Percentiles rank a stretch among this genome's conserved stretches.
phyloP scores from a whole-genome alignment of 805 yeast genomes.

The Cyberlindnera euphorbiiphila region DNA sequence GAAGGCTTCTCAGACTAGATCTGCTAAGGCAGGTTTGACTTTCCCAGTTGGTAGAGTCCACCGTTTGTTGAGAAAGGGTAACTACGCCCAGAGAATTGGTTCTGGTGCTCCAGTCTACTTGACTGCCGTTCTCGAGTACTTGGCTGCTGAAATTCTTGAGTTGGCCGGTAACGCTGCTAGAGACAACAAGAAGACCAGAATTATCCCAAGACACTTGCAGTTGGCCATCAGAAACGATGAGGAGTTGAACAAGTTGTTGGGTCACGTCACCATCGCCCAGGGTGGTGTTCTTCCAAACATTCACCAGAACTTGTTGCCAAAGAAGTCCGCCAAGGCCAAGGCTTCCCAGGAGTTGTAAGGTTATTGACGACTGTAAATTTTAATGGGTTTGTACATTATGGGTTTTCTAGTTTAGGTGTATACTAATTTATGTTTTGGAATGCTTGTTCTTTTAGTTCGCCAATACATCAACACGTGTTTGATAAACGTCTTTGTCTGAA shows the following conservation, averaged over 20 bases:
- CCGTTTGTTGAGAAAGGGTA: slow-evolving; percentile 93
- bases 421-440: slow-evolving; percentile 24
- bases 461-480: too few relatives aligned
- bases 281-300: slow-evolving; percentile 99
- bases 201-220: slow-evolving; percentile 97
- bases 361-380: slow-evolving; percentile 14
- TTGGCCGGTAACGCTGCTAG: slow-evolving; percentile 99
- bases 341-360: slow-evolving; percentile 61
- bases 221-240: slow-evolving; percentile 99
- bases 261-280: slow-evolving; percentile 95
- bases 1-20: slow-evolving; percentile 96
- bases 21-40: slow-evolving; percentile 96
- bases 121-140: slow-evolving; percentile 94
- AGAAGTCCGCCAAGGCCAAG: slow-evolving; percentile 57
- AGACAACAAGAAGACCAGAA: slow-evolving; percentile 98
- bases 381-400: slow-evolving; percentile 24
- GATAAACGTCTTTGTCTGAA: too few relatives aligned
- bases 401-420: slow-evolving; percentile 26
- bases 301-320: slow-evolving; percentile 89
- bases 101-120: slow-evolving; percentile 99
- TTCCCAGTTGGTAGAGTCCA: slow-evolving; percentile 99
- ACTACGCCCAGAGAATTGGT: slow-evolving; percentile 98
- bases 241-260: slow-evolving; percentile 90
- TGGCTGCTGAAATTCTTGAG: slow-evolving; percentile 97
- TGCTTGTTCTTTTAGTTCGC: too few relatives aligned